These are phyloP conservation scores for Ganoderma lucidum DNA, from an alignment of 1,284 basidiomycete genomes.

Conservation along the genomic window DNA sequence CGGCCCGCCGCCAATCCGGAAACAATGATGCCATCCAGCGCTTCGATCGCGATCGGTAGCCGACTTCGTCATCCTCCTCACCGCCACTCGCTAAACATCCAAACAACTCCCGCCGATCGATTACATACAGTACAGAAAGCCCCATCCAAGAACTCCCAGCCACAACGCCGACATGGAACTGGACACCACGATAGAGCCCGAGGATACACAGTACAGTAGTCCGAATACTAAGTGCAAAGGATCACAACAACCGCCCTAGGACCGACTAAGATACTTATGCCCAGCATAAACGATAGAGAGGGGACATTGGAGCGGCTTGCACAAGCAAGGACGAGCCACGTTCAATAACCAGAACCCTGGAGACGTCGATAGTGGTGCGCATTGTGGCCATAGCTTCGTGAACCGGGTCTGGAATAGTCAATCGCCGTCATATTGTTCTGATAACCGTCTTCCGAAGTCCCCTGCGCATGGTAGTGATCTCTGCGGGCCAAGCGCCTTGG, in stretches of 20 bases:
- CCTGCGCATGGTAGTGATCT: slow-evolving; percentile 4
- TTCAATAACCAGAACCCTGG: background rate
- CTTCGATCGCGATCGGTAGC: slow-evolving; percentile 20
- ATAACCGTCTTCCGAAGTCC: background rate
- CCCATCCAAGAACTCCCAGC: background rate
- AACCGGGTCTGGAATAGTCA: background rate
- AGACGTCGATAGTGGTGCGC: background rate
- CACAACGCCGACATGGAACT: background rate
- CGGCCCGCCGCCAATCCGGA: slow-evolving; percentile 1
- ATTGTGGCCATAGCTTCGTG: background rate
- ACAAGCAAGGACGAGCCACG: background rate
- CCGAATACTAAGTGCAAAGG: background rate
- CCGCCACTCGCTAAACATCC: background rate
- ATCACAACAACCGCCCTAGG: background rate
- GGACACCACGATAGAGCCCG: background rate
- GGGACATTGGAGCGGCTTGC: background rate
- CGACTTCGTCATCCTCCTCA: background rate
- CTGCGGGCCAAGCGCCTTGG: slow-evolving; percentile 25
- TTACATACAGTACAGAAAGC: background rate
- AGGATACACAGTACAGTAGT: background rate
- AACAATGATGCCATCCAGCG: background rate
- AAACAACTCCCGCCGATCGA: background rate
- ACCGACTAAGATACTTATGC: background rate
- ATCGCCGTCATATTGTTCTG: background rate
- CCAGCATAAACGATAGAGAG: background rate